A percentile compares a stretch with the other conserved stretches of the same genome.
phyloP scores from a whole-genome alignment of 148 eudicot genomes.

The Fagopyrum homotropicum region DNA sequence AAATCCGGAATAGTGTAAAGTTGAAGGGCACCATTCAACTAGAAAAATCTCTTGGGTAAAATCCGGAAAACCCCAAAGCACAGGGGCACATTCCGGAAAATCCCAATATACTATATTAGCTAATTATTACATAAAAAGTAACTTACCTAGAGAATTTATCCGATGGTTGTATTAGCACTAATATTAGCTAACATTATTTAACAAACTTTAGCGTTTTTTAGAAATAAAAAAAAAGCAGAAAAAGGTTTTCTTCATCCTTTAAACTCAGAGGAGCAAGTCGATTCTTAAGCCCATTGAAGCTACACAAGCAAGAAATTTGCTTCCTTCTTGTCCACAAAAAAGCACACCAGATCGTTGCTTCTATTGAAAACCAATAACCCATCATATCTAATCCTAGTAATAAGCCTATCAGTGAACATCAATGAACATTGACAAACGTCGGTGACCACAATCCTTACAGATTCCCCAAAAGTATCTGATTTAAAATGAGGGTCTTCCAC shows the following conservation, averaged over 20 bases:
- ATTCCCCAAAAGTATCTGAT: neutral
- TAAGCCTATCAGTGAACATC: neutral
- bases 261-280: neutral
- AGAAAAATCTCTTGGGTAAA: no score
- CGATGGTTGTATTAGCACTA: no score
- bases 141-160: no score
- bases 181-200: neutral
- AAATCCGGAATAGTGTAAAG: no score
- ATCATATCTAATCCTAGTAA: neutral
- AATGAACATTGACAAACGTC: neutral
- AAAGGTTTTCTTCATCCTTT: neutral
- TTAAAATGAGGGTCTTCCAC: neutral
- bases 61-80: no score
- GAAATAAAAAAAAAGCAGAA: no score
- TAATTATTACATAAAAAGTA: no score
- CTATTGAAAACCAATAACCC: neutral
- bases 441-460: neutral
- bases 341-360: neutral
- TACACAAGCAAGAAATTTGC: neutral
- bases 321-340: neutral
- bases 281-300: neutral
- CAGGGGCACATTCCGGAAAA: no score
- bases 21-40: no score
- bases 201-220: neutral
- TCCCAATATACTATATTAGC: no score